Base-by-base conservation (phyloP, 306 rosid genomes). In the Adenanthera pavonina region DNA sequence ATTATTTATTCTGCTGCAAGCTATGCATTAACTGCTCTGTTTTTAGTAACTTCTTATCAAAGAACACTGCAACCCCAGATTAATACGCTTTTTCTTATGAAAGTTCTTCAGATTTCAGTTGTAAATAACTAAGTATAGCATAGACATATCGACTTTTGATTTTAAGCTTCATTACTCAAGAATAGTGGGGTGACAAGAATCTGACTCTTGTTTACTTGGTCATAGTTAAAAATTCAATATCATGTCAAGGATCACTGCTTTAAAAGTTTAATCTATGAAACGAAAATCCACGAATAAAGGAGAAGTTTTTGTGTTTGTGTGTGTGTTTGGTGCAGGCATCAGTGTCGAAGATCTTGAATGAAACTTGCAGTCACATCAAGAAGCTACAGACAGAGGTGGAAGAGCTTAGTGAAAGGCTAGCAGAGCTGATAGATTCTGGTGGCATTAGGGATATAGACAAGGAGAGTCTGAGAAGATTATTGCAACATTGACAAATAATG, bases 301-400 rank as follows among this genome's bases (percentile, higher is more conserved):
- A 51, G 36, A 36, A 54, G 16, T 14, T 54, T 56, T 25, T 40
- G 54, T 62, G 16, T 41, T 9, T 20, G 34, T 25, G 40, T 40
- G 54, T 62, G 16, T 41, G 16, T 20, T 46, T 25, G 40, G 69
- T 61, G 71, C 59, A 76, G 71, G 80, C 15, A 25, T 33, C 46
- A 59, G 71, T 61, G 71, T 61, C 80, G 3, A 60, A 60, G 71
- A 61, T 76, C 20, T 46, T 76, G 71, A 76, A 76, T 9, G 71
- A 76, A 60, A 44, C 80, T 7, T 76, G 80, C 56, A 13, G 71
- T 76, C 80, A 76, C 70, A 76, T 76, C 51, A 30, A 44, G 44
- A 16, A 34, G 46, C 71, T 76, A 59, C 70, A 75, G 57, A 75
- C 43, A 30, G 79, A 75, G 44, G 79, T 59, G 69, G 70, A 75